Evolutionary conservation across 345 rosid species (phyloP).

Genomic region (Euphorbia peplus): DNA sequence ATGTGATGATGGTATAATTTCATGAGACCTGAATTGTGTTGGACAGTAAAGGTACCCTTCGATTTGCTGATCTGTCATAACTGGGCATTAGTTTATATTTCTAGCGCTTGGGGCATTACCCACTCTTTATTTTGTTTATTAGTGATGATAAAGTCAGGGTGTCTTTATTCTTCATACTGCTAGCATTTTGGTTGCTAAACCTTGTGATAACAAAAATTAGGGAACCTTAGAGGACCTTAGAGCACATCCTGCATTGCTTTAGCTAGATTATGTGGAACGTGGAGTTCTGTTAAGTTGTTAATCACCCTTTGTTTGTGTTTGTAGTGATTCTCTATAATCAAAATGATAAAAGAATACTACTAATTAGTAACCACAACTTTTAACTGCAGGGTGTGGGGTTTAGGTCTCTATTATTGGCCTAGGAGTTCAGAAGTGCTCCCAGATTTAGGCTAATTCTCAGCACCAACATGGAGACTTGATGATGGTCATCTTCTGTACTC

Average conservation of each 20-base stretch:
- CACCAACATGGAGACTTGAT: slow-evolving; percentile 44
- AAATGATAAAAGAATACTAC: slow-evolving; percentile 26
- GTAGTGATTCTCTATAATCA: slow-evolving; percentile 25
- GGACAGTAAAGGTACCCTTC: neutral
- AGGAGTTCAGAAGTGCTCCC: slow-evolving; percentile 50
- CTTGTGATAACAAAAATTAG: neutral
- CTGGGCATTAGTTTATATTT: neutral
- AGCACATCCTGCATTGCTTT: slow-evolving; percentile 4
- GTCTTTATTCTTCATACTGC: neutral
- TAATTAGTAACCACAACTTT: slow-evolving; percentile 33
- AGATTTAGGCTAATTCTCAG: slow-evolving; percentile 45
- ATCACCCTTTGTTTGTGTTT: slow-evolving; percentile 13
- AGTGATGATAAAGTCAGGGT: neutral
- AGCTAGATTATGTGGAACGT: slow-evolving; percentile 1
- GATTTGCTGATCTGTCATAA: neutral
- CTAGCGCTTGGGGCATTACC: neutral
- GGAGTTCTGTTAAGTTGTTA: slow-evolving; percentile 17
- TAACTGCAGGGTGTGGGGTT: slow-evolving; percentile 52
- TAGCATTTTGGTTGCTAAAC: neutral
- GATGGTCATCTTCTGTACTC: slow-evolving; percentile 44
- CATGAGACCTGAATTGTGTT: neutral
- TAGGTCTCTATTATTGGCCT: slow-evolving; percentile 44
- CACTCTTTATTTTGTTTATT: neutral
- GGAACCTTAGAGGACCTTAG: slow-evolving; percentile 12
- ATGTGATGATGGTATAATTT: neutral